Percentiles rank a stretch among this genome's conserved stretches.
These are phyloP conservation scores for Patellaria atrata DNA, from an alignment of 495 filamentous ascomycete species.

Conservation along the genomic window DNA sequence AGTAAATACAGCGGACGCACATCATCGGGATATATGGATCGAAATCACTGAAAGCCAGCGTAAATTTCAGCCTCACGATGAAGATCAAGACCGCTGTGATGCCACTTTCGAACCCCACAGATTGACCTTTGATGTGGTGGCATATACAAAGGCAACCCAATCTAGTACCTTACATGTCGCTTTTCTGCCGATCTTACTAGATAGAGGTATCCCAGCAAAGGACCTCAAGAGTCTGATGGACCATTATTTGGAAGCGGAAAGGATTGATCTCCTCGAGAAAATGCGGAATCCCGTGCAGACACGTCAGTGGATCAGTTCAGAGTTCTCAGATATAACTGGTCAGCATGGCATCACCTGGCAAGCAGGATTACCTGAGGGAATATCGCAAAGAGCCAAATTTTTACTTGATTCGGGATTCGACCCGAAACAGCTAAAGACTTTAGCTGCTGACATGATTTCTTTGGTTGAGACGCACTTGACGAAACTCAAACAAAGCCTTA, in stretches of 20 bases:
- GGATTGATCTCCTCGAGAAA: slow-evolving; percentile 43
- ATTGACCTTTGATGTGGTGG: slow-evolving; percentile 62
- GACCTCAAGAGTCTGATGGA: slow-evolving; percentile 44
- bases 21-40: slow-evolving; percentile 45
- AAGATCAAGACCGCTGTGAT: slow-evolving; percentile 29
- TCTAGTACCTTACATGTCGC: slow-evolving; percentile 60
- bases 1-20: slow-evolving; percentile 27
- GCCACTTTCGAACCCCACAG: slow-evolving; percentile 31
- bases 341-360: no score
- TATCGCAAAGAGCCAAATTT: slow-evolving; percentile 37
- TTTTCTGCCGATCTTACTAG: slow-evolving; percentile 60
- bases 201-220: slow-evolving; percentile 42
- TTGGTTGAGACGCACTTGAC: slow-evolving; percentile 42
- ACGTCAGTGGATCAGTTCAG: slow-evolving; percentile 45
- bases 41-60: slow-evolving; percentile 64
- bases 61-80: slow-evolving; percentile 54
- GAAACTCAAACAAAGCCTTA: slow-evolving; percentile 44
- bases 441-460: slow-evolving; percentile 42
- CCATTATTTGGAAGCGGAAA: slow-evolving; percentile 43
- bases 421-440: slow-evolving; percentile 40
- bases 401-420: slow-evolving; percentile 35
- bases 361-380: slow-evolving; percentile 38
- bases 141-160: slow-evolving; percentile 44
- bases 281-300: slow-evolving; percentile 37
- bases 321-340: no score